Evolutionary conservation across 1,284 basidiomycete species (phyloP), one percentile per base, ranked within the genome.

Genomic region (Tilletia caries): DNA sequence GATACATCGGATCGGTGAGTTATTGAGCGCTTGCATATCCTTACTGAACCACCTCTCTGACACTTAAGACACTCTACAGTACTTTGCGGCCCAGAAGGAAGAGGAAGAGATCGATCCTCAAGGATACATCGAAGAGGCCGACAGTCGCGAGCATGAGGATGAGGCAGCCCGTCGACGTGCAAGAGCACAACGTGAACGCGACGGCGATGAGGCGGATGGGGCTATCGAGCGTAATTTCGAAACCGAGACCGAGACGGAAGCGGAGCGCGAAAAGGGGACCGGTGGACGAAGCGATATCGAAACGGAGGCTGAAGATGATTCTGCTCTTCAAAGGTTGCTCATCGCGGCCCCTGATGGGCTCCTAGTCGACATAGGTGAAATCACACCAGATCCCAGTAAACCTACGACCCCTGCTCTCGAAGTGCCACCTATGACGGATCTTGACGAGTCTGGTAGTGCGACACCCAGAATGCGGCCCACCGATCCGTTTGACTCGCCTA

Each of bases 1-100:
- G 92, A 0, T 95, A 95, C 80, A 89, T 94, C 77, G 92, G 91
- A 29, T 73, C 73, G 37, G 66, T 67, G 66, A 67, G 66, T 67
- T 12, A 25, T 54, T 60, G 23, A 1, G 2, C 23, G 10, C 15
- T 15, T 65, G 4, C 23, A 0, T 43, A 25, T 4, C 5, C 15
- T 50, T 33, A n/a, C 33, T 37, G 20, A 50, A 4, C 8, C 25
- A 50, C 10, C 1, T 27, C 20, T 4, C 34, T 44, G 18, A 43
- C 15, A 41, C n/a, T 1, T 10, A 8, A 23, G 8, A 1, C 23
- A 23, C 37, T 64, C 41, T 8, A 50, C 48, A 48, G 43, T 82
- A 82, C 71, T 82, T 82, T 66, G 80, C 76, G 50, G 70, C 76
- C 29, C 68, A 72, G 48, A 68, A 73, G 54, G 80, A 81, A 44